Conservation (phyloP, 148 eudicot species). For the Polygonum aviculare region DNA sequence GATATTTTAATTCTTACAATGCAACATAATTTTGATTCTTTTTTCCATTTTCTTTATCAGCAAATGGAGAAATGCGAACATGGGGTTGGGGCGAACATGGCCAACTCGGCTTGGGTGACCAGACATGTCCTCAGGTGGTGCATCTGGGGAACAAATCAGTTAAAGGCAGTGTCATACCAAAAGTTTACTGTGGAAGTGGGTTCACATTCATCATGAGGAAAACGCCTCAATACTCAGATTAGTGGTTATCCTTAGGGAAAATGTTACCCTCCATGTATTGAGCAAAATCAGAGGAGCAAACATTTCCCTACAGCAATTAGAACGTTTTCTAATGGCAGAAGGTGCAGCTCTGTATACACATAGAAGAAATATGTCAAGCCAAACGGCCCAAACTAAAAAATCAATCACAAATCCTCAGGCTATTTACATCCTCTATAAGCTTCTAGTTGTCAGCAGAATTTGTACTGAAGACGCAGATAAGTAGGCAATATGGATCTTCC, state of each 20-base stretch:
- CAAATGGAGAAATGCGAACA: conserved; percentile 50
- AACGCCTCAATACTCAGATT: background rate
- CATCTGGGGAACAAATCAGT: conserved; percentile 18
- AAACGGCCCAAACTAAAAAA: background rate
- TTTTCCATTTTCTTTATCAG: conserved; percentile 22
- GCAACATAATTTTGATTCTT: background rate
- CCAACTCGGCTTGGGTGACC: conserved; percentile 92
- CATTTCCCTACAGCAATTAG: too few species aligned
- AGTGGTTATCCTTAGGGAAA: background rate
- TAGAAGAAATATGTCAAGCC: background rate
- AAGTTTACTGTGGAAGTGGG: conserved; percentile 86
- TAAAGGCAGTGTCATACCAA: conserved; percentile 7
- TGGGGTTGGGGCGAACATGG: conserved; percentile 99
- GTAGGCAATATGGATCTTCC: too few species aligned
- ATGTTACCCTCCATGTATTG: background rate
- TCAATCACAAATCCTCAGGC: background rate
- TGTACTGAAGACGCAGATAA: background rate
- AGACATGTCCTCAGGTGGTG: conserved; percentile 46
- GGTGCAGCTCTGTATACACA: background rate
- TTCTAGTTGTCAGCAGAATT: background rate
- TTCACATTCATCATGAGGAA: conserved; percentile 44
- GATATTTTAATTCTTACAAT: background rate
- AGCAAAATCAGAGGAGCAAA: too few species aligned
- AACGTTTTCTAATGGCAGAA: background rate
- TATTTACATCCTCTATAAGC: background rate